Evolutionary conservation across 2,329 filamentous ascomycete genomes (phyloP).

Genomic region (Fusarium praegraminearum): DNA sequence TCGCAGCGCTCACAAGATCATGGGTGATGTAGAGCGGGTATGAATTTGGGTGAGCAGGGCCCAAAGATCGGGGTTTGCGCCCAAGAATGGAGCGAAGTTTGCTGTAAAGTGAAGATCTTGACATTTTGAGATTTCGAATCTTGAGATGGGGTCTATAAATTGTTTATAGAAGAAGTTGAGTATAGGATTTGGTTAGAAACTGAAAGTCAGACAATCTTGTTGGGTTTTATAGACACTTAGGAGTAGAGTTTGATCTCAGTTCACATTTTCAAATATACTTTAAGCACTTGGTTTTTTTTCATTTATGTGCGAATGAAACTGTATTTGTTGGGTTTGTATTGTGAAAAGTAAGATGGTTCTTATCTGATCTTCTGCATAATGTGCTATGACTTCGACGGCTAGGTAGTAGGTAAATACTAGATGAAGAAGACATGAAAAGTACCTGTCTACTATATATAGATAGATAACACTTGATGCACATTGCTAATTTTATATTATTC

Average conservation of each 20-base stretch:
- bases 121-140: not conserved
- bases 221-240: not conserved
- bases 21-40: constrained; percentile 15
- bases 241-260: not conserved
- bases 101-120: not conserved
- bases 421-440: not conserved
- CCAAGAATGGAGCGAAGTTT: constrained; percentile 6
- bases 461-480: not conserved
- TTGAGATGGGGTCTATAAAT: not conserved
- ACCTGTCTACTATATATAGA: not conserved
- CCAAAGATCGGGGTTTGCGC: not conserved
- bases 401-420: not conserved
- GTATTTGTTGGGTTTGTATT: not conserved
- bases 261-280: not conserved
- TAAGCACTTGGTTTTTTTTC: not conserved
- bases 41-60: constrained; percentile 13
- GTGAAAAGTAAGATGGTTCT: not conserved
- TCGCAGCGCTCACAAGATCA: constrained; percentile 6
- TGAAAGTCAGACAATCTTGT: not conserved
- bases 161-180: not conserved
- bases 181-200: not conserved
- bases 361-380: not conserved
- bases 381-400: not conserved
- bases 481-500: too few species aligned
- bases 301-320: not conserved